Conservation (phyloP, 192 early-diverging fungal species). For the Backusella mclennaniae region DNA sequence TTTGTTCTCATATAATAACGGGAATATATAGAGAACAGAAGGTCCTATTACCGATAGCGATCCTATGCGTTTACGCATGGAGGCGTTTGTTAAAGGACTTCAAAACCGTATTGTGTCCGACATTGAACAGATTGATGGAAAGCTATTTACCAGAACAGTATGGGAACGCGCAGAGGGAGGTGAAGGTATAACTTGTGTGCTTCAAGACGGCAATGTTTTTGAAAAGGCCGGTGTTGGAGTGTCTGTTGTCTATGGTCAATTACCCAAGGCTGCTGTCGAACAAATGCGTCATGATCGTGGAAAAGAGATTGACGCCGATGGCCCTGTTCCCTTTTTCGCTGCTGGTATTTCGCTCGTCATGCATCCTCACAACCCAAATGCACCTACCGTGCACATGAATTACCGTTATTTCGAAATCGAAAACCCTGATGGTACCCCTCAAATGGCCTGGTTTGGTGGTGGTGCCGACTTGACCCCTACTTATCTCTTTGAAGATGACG, state of each 20-base stretch:
- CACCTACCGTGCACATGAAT: constrained; percentile 97
- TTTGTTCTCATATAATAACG: not conserved
- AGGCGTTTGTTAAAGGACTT: constrained; percentile 68
- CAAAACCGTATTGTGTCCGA: constrained; percentile 74
- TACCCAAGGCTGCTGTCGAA: constrained; percentile 69
- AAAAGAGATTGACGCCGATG: constrained; percentile 55
- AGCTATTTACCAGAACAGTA: constrained; percentile 68
- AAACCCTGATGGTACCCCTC: constrained; percentile 58
- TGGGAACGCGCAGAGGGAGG: constrained; percentile 94
- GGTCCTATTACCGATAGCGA: constrained; percentile 46
- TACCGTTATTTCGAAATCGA: constrained; percentile 97
- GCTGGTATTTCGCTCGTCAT: constrained; percentile 91
- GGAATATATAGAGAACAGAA: constrained; percentile 22
- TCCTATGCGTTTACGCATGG: constrained; percentile 85
- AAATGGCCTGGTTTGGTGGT: constrained; percentile 94
- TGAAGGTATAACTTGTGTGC: constrained; percentile 86
- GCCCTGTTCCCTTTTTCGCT: constrained; percentile 77
- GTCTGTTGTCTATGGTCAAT: constrained; percentile 82
- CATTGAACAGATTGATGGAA: constrained; percentile 62
- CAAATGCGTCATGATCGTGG: constrained; percentile 90
- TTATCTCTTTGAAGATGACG: constrained; percentile 90
- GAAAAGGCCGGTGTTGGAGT: constrained; percentile 98
- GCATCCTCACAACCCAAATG: constrained; percentile 93
- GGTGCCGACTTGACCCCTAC: constrained; percentile 93
- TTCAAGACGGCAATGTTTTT: constrained; percentile 90